Conservation (phyloP, 495 filamentous ascomycete species). For the Penicillium waksmanii region DNA sequence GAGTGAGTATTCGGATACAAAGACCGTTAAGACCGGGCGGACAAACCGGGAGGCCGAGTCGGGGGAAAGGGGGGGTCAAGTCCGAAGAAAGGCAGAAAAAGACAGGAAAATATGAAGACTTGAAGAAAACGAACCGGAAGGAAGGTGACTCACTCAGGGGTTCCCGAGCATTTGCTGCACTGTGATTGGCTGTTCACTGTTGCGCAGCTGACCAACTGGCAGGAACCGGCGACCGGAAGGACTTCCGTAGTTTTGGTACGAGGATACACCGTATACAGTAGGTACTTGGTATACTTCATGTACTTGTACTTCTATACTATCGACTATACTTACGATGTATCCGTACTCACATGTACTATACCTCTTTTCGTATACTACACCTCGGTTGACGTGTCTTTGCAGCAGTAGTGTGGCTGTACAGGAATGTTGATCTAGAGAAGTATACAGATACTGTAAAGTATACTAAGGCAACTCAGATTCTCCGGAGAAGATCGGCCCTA, state of each 20-base stretch:
- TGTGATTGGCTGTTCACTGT: constrained; percentile 15
- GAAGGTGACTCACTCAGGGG: constrained; percentile 27
- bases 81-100: constrained; percentile 14
- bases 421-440: too few relatives aligned
- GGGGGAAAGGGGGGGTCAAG: constrained; percentile 15
- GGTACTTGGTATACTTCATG: background rate
- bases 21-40: constrained; percentile 23
- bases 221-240: constrained; percentile 5
- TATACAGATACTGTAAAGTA: too few relatives aligned
- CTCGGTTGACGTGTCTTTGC: background rate
- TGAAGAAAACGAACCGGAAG: constrained; percentile 34
- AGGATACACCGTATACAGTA: background rate
- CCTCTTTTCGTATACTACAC: background rate
- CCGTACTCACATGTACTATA: constrained; percentile 10
- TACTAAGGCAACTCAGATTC: constrained; percentile 13
- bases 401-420: background rate
- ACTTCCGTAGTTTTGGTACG: constrained; percentile 1
- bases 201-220: constrained; percentile 21
- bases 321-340: too few relatives aligned
- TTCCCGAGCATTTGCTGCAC: background rate
- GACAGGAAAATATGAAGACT: too few relatives aligned
- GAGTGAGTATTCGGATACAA: background rate
- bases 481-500: constrained; percentile 39
- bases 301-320: background rate
- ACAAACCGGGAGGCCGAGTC: constrained; percentile 20